Base-by-base conservation (phyloP, 768 basidiomycete genomes). In the Hemileccinum impolitum region DNA sequence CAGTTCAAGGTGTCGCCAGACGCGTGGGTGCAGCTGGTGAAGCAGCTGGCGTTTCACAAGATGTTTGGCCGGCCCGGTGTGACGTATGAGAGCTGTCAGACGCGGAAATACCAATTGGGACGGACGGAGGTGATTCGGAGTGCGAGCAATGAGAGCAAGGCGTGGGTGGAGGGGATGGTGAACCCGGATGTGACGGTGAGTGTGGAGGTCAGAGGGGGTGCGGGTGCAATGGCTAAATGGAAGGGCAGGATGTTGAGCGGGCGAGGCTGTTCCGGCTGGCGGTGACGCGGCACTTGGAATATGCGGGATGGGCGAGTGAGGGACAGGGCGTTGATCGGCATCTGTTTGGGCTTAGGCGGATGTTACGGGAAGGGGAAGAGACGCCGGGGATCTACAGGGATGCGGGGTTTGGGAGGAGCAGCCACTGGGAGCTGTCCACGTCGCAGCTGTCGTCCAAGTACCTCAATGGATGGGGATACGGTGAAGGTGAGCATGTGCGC, bases 401-500 rank as follows among this genome's bases (percentile, higher is more conserved):
- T 60, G 68, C 70, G 45, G 82, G 86, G 8, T 95, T 77, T 61
- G 59, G 72, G 7, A 76, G 75, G 65, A 88, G 85, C 38, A 81
- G 67, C 53, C 89, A 95, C 66, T 99, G 96, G 96, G 89, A 95
- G 69, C 72, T 98, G 57, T 90, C 85, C 35, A 99, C 96, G 17
- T 87, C 85, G 53, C 90, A 96, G 68, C 72, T 98, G 49, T 86
- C 84, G 43, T 85, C 82, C 38, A 75, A 75, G 43, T 94, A 78
- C 66, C 73, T 99, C 30, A 90, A 94, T 58, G 93, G 93, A 18
- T 98, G 95, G 95, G 96, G 95, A 13, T 97, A 97, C 63, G 93
- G 94, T 8, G 91, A 95, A 78, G 90, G 90, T 90, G 50, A 55
- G 52, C 32, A n/a, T 0, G 26, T 25, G 50, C 10, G 7, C 14